Evolutionary conservation across 2,329 filamentous ascomycete species (phyloP).

Genomic region (Chaetomium strumarium): DNA sequence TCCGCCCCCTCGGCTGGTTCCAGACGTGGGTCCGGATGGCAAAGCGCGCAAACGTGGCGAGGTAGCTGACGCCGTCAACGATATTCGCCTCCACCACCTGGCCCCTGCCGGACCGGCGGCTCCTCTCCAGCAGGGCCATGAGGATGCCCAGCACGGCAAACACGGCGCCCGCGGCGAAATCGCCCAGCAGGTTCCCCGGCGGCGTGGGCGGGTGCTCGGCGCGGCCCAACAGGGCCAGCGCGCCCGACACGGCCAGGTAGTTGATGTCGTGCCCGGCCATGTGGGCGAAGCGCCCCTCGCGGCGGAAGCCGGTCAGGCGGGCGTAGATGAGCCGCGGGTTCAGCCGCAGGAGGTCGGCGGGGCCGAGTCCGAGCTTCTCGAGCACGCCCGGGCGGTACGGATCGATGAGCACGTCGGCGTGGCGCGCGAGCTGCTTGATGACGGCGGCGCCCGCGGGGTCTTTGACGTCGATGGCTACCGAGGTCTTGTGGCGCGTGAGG

Average conservation of each 20-base stretch:
- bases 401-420: conserved; percentile 79
- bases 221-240: conserved; percentile 69
- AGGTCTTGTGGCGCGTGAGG: conserved; percentile 74
- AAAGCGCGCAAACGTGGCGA: conserved; percentile 72
- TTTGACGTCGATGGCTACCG: conserved; percentile 76
- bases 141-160: conserved; percentile 77
- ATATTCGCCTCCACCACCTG: conserved; percentile 96
- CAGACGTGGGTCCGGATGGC: conserved; percentile 58
- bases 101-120: conserved; percentile 55
- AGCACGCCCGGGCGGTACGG: conserved; percentile 89
- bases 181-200: conserved; percentile 77
- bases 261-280: conserved; percentile 98
- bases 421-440: conserved; percentile 56
- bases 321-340: conserved; percentile 77
- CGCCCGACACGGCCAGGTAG: conserved; percentile 84
- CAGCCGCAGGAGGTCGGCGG: conserved; percentile 55
- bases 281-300: conserved; percentile 74
- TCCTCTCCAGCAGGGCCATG: conserved; percentile 66
- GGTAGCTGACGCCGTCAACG: conserved; percentile 81
- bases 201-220: conserved; percentile 64
- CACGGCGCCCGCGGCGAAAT: conserved; percentile 86
- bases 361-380: conserved; percentile 74
- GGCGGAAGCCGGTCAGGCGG: conserved; percentile 83
- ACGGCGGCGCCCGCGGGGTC: conserved; percentile 56
- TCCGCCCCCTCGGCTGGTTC: conserved; percentile 60